These are phyloP conservation scores for Cochlearia excelsa DNA, from an alignment of 345 rosid species.

Conservation along the genomic window DNA sequence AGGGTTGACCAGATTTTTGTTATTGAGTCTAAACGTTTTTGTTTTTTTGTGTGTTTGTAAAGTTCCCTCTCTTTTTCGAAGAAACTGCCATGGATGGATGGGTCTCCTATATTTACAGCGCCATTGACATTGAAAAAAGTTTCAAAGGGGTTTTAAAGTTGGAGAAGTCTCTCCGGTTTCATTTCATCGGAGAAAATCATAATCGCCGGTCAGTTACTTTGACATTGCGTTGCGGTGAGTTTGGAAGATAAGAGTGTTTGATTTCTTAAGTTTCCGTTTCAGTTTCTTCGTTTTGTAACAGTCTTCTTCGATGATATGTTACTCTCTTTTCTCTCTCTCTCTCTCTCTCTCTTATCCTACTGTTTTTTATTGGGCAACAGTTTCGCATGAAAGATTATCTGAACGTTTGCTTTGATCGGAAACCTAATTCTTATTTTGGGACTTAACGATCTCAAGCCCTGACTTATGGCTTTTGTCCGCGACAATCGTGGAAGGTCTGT, in stretches of 20 bases:
- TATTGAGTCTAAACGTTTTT: neutral
- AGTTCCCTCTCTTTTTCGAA: neutral
- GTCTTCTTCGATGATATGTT: constrained; percentile 1
- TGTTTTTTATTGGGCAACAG: neutral
- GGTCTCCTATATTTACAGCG: constrained; percentile 22
- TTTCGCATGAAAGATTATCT: neutral
- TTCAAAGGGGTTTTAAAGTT: neutral
- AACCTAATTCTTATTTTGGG: constrained; percentile 1
- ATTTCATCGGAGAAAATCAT: neutral
- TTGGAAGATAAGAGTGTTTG: neutral
- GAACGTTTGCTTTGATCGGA: neutral
- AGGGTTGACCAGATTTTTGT: too few relatives aligned
- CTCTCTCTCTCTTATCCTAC: neutral
- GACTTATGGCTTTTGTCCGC: constrained; percentile 25
- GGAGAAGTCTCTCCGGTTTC: neutral
- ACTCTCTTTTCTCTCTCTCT: neutral
- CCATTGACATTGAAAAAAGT: constrained; percentile 19
- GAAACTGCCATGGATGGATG: constrained; percentile 15
- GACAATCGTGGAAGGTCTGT: constrained; percentile 35
- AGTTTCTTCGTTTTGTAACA: neutral
- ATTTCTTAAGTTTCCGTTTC: constrained; percentile 18
- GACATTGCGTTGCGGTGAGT: constrained; percentile 14
- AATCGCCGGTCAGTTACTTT: constrained; percentile 3
- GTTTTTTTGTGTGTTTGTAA: neutral
- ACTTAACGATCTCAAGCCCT: neutral